phyloP scores from a whole-genome alignment of 2,329 filamentous ascomycete genomes.

The Drechslerella dactyloides region DNA sequence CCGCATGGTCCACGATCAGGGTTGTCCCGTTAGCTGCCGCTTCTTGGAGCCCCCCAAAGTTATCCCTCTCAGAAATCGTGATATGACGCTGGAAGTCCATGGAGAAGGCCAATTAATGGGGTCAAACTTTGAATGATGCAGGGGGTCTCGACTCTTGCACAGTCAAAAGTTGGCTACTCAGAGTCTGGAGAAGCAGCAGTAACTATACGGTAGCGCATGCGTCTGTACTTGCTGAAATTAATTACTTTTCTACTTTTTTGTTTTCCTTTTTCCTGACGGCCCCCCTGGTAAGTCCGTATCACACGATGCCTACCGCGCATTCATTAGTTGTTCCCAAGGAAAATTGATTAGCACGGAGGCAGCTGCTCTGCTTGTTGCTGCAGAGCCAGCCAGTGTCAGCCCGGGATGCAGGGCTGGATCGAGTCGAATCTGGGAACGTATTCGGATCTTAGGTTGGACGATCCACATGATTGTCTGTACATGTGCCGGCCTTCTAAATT shows the following conservation, averaged over 20 bases:
- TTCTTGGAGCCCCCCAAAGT: conserved; percentile 30
- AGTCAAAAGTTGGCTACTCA: conserved; percentile 27
- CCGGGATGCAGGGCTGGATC: conserved; percentile 36
- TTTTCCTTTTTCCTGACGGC: neutral
- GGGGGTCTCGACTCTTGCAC: conserved; percentile 20
- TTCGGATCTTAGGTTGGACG: conserved; percentile 25
- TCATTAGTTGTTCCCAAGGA: neutral
- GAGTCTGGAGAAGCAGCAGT: neutral
- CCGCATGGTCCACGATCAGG: conserved; percentile 36
- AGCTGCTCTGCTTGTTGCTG: neutral
- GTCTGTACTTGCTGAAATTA: conserved; percentile 17
- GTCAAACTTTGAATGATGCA: conserved; percentile 35
- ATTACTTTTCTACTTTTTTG: conserved; percentile 12
- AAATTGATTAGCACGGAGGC: neutral
- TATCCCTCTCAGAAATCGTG: conserved; percentile 44
- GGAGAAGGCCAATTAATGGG: conserved; percentile 37
- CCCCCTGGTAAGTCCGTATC: conserved; percentile 18
- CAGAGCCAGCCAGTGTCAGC: neutral
- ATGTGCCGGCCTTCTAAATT: neutral
- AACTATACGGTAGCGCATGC: neutral
- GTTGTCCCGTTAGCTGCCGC: conserved; percentile 49
- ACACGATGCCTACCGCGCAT: conserved; percentile 35
- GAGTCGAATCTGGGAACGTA: neutral
- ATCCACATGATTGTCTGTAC: conserved; percentile 30
- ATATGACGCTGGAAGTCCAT: conserved; percentile 4